phyloP scores from a whole-genome alignment of 306 rosid genomes.

The Dryas drummondii region DNA sequence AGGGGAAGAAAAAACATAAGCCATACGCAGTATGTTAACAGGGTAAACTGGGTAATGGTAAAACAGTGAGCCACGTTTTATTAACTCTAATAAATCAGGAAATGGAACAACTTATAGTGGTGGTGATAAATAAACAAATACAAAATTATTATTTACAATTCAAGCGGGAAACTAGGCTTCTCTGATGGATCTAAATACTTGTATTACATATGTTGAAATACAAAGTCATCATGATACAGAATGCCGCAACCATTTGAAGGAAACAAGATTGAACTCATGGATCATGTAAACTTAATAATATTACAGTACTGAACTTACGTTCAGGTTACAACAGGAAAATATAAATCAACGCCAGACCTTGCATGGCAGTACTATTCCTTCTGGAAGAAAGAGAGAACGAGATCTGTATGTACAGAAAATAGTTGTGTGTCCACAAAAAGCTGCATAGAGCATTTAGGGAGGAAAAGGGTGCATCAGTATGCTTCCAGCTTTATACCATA shows the following conservation, averaged over 20 bases:
- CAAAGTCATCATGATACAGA: not conserved
- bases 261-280: slow-evolving; percentile 25
- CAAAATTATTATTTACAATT: slow-evolving; percentile 6
- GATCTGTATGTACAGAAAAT: slow-evolving; percentile 91
- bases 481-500: slow-evolving; percentile 4
- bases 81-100: not conserved
- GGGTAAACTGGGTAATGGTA: not conserved
- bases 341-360: slow-evolving; percentile 18
- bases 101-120: not conserved
- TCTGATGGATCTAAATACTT: slow-evolving; percentile 3
- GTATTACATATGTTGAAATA: slow-evolving; percentile 2
- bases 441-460: slow-evolving; percentile 43
- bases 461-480: slow-evolving; percentile 22
- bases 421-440: slow-evolving; percentile 89
- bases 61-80: not conserved
- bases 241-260: slow-evolving; percentile 13
- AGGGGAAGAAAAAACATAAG: too few species aligned
- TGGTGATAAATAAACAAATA: too few species aligned
- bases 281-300: slow-evolving; percentile 26
- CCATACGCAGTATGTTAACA: too few species aligned
- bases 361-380: slow-evolving; percentile 53
- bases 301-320: slow-evolving; percentile 58
- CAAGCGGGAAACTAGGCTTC: slow-evolving; percentile 4
- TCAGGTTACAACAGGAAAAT: slow-evolving; percentile 33
- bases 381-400: slow-evolving; percentile 93